Evolutionary conservation across 2,329 filamentous ascomycete genomes (phyloP).

Genomic region (Elsinoe fawcettii): DNA sequence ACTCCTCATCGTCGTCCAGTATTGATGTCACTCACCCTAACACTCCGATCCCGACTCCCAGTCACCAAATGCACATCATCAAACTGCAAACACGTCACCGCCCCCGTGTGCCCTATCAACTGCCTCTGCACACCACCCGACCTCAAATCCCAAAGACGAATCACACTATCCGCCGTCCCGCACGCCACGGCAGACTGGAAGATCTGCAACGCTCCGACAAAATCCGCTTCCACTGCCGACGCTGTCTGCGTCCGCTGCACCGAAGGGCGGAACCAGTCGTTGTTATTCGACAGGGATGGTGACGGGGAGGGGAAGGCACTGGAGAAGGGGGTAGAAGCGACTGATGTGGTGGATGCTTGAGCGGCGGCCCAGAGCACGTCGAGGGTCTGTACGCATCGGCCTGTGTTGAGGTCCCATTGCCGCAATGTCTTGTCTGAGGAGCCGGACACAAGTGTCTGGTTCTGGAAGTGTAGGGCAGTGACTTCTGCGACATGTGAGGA

Average conservation of each 20-base stretch:
- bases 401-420: slow-evolving; percentile 95
- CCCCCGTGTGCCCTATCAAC: slow-evolving; percentile 88
- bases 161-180: slow-evolving; percentile 95
- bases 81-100: slow-evolving; percentile 90
- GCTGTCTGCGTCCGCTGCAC: slow-evolving; percentile 48
- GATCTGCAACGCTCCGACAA: slow-evolving; percentile 88
- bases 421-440: slow-evolving; percentile 95
- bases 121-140: slow-evolving; percentile 96
- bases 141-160: slow-evolving; percentile 89
- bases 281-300: slow-evolving; percentile 14
- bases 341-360: slow-evolving; percentile 63
- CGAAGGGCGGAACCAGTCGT: slow-evolving; percentile 62
- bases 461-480: slow-evolving; percentile 84
- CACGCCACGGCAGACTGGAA: slow-evolving; percentile 94
- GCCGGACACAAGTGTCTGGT: slow-evolving; percentile 84
- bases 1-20: neutral
- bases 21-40: slow-evolving; percentile 62
- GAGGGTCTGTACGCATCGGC: slow-evolving; percentile 93
- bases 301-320: slow-evolving; percentile 7
- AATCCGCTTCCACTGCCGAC: slow-evolving; percentile 63
- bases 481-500: slow-evolving; percentile 90
- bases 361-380: slow-evolving; percentile 98
- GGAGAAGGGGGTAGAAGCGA: slow-evolving; percentile 24
- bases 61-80: slow-evolving; percentile 94
- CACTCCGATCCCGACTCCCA: slow-evolving; percentile 83